Base-by-base conservation (phyloP, 768 basidiomycete genomes). In the Mycena polygramma region DNA sequence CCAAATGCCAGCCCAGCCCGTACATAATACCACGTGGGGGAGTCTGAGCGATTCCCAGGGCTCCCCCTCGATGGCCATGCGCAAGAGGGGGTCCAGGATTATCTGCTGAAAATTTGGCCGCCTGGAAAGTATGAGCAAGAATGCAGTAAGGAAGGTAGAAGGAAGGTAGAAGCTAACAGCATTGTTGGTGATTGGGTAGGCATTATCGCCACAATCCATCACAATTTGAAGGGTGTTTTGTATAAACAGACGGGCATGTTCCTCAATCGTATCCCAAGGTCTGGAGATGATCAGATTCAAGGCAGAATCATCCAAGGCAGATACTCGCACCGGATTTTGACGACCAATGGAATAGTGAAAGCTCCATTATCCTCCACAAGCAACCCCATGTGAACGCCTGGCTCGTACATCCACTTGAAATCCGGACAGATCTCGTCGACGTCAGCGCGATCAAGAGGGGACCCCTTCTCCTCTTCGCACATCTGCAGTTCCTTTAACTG, bases 1-100 rank as follows among this genome's bases (percentile, higher is more conserved):
- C 51, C 1, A 43, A 39, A 19, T 70, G 69, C 69, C 69, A 70
- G 17, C 69, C 63, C 4, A 70, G 7, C 11, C 46, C 69, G 46
- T 13, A 61, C 63, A 70, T 70, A 15, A 20, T 19, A n/a, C 67
- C 67, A n/a, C 13, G 52, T 22, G 37, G 65, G 22, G 22, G 24
- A 7, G 7, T 41, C 20, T 22, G 13, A 2, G 55, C 10, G 19
- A 36, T n/a, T 10, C 24, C 43, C 35, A 8, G 36, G 4, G 8
- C 48, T 26, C 57, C 55, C 3, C 45, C 5, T 11, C 48, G 48
- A 49, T 8, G 9, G 14, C 48, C 48, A 49, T 49, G 48, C 15
- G 45, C 19, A 30, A 30, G 30, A 7, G 30, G 41, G 54, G 37
- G 24, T 53, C 20, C 22, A 22, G 48, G 3, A 7, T 43, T 24